Evolutionary conservation across 192 early-diverging fungal species (phyloP), one percentile per base, ranked within the genome.

Genomic region (Jimgerdemannia flammicorona): DNA sequence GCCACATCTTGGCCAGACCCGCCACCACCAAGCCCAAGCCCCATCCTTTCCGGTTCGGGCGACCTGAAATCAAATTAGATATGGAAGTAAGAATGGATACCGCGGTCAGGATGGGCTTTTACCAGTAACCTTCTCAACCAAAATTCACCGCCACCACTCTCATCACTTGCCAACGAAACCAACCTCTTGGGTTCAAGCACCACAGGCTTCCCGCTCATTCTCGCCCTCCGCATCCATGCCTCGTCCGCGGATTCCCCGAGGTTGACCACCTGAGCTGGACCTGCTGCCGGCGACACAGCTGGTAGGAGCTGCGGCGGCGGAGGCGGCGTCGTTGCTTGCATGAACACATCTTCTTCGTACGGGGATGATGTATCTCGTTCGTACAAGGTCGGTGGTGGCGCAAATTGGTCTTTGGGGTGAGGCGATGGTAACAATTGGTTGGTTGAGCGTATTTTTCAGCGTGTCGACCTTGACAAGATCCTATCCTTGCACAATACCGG

Each of bases 181-280:
- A 40, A 44, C 49, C 64, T 76, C 67, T 79, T 69, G 40, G 71
- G 70, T 19, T 79, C n/a, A 17, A 68, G 54, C 18, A 66, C 63
- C 14, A 67, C n/a, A 1, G 78, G 66, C 19, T 79, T 74, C 40
- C 81, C 72, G 40, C 81, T 86, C 63, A 91, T 77, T 70, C 73
- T 71, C 29, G 86, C 88, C 69, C 91, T 83, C 18, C 88, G 81
- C 68, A 87, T 79, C 74, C 88, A 93, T 2, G 91, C 91, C 72
- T 93, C 91, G 67, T 93, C 91, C n/a, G 86, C 91, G 0, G 91
- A 83, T 11, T 82, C 79, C 44, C 89, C 87, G 10, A 84, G 69
- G 69, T 84, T 78, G 3, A 91, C 70, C 19, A 70, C 54, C 3
- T 40, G 44, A 17, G 19, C 54, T 19, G 69, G 67, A 49, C 73